Evolutionary conservation across 1,139 yeast genomes (phyloP), one percentile per base, ranked within the genome.

Genomic region (Lodderomyces jiufengensis): DNA sequence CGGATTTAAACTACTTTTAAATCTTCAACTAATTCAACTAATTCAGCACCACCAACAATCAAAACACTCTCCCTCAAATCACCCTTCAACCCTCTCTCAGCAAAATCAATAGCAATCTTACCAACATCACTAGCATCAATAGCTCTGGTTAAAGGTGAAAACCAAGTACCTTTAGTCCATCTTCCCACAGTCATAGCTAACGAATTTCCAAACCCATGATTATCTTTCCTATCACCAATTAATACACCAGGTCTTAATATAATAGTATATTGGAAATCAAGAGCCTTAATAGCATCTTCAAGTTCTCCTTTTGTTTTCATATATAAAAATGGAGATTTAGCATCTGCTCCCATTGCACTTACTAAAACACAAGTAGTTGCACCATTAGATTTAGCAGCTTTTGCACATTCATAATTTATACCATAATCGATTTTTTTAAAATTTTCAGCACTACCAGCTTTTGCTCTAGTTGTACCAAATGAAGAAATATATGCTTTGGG

Each of bases 381-480:
- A 0, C 90, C 90, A 2, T 73, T 70, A 4, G 64, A 76, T 52
- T 76, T 80, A 1, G 95, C 95, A 5, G 80, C 80, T 49, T 76
- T 70, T 5, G 94, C 92, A 28, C 80, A 59, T 23, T 66, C 75
- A 29, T 73, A 57, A 51, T 84, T 85, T 45, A 79, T 61, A 32
- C 84, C 94, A 48, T 79, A 74, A 50, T 86, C 95, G 43, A 85
- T 78, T 45, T 68, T 66, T 44, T 70, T 68, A 58, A 84, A 88
- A 15, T 76, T 71, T 20, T 73, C 84, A 3, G 78, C 63, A 1
- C 80, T 66, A n/a, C 92, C 92, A 3, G 88, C 95, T 12, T 61
- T 68, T 1, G 74, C 80, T 36, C 73, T 67, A 1, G 95, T 85
- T 11, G 95, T 83, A n/a, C 88, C 95, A 48, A 86, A 72, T 0